Percentiles rank a stretch among this genome's conserved stretches.
phyloP scores from a whole-genome alignment of 2,329 filamentous ascomycete genomes.

The Claviceps digitariae region DNA sequence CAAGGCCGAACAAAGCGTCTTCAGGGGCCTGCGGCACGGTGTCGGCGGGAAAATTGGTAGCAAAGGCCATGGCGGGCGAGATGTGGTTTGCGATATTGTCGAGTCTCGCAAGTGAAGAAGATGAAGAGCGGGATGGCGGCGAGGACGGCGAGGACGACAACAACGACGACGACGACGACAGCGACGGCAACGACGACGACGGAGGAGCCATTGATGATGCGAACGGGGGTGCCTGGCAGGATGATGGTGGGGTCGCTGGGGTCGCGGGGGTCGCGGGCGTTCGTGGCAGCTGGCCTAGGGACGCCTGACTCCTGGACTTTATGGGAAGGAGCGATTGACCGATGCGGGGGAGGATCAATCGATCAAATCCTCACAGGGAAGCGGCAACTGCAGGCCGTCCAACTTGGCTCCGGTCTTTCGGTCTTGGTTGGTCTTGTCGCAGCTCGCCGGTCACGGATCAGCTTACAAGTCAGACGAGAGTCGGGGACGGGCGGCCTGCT shows the following conservation, averaged over 20 bases:
- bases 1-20: conserved; percentile 87
- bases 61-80: conserved; percentile 36
- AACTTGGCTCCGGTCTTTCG: background rate
- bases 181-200: conserved; percentile 12
- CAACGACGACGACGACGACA: conserved; percentile 4
- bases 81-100: conserved; percentile 58
- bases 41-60: conserved; percentile 60
- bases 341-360: too few relatives aligned
- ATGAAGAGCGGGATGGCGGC: conserved; percentile 20
- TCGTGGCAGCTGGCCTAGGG: background rate
- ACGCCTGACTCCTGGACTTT: background rate
- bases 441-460: background rate
- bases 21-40: conserved; percentile 81
- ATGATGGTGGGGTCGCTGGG: background rate
- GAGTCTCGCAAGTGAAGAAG: conserved; percentile 38
- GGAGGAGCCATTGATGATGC: conserved; percentile 8
- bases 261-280: background rate
- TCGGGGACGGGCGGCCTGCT: background rate
- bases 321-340: background rate
- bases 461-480: background rate
- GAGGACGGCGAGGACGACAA: conserved; percentile 12
- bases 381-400: too few relatives aligned
- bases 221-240: background rate
- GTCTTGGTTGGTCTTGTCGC: conserved; percentile 2
- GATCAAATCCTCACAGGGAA: too few relatives aligned